phyloP scores from a whole-genome alignment of 177 flowering plant species.

The Vitis hybrid region DNA sequence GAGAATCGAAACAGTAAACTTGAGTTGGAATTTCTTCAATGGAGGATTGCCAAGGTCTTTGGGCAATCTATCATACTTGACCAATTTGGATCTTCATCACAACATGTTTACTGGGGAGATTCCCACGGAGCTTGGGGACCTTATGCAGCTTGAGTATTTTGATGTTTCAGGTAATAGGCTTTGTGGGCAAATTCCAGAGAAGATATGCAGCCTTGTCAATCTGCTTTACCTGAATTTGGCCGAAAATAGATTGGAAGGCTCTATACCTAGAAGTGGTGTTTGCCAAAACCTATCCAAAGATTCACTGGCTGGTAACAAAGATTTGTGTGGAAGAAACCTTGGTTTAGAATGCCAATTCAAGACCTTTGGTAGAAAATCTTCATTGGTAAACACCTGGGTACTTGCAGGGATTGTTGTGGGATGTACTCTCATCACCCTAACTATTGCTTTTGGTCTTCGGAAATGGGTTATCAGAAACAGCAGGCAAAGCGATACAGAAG shows the following conservation, averaged over 20 bases:
- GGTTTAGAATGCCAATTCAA: slow-evolving; percentile 42
- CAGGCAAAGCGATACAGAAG: slow-evolving; percentile 27
- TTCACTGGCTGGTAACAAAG: slow-evolving; percentile 50
- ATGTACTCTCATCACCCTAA: slow-evolving; percentile 24
- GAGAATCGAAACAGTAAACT: slow-evolving; percentile 58
- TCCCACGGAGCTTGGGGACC: slow-evolving; percentile 61
- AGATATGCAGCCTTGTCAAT: slow-evolving; percentile 44
- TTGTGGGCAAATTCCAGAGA: slow-evolving; percentile 56
- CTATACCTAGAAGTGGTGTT: slow-evolving; percentile 54
- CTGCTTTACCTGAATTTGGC: slow-evolving; percentile 44
- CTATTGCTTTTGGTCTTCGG: slow-evolving; percentile 26
- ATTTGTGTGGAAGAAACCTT: slow-evolving; percentile 53
- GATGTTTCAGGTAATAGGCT: slow-evolving; percentile 58
- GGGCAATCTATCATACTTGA: slow-evolving; percentile 65
- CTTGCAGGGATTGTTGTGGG: slow-evolving; percentile 41
- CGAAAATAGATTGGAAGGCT: slow-evolving; percentile 52
- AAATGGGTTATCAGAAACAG: slow-evolving; percentile 31
- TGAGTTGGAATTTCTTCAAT: slow-evolving; percentile 54
- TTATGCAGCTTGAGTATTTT: slow-evolving; percentile 53
- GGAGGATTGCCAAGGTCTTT: slow-evolving; percentile 58
- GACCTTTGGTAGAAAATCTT: slow-evolving; percentile 18
- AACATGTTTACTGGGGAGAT: slow-evolving; percentile 56
- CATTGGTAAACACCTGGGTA: slow-evolving; percentile 38
- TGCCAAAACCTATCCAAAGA: slow-evolving; percentile 45
- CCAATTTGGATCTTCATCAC: slow-evolving; percentile 61